Conservation (phyloP, 441 rosid species). For the Aleurites moluccanus region DNA sequence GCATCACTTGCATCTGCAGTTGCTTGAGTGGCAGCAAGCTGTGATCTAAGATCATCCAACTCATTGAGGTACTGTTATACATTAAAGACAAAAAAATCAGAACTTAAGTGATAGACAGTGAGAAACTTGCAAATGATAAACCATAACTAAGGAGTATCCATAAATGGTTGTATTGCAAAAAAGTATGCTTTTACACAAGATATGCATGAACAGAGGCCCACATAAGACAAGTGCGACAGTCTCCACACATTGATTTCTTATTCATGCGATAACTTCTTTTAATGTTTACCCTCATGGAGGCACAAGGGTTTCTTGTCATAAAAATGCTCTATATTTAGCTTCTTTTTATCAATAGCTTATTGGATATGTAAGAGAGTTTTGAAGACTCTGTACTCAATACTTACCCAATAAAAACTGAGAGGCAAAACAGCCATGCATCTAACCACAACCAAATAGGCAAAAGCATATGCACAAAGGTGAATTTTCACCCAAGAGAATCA, state of each 20-base stretch:
- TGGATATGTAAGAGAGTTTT: neutral
- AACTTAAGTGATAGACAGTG: neutral
- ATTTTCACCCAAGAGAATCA: neutral
- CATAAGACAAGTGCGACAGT: neutral
- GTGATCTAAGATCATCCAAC: constrained; percentile 62
- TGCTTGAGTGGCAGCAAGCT: constrained; percentile 61
- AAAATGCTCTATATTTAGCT: neutral
- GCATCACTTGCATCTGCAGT: constrained; percentile 78
- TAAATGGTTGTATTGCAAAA: neutral
- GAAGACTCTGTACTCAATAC: neutral
- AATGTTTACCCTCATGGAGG: neutral
- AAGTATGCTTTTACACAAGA: neutral
- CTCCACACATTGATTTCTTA: too few relatives aligned
- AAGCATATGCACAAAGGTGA: neutral
- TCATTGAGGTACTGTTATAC: constrained; percentile 59
- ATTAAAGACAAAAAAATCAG: constrained; percentile 20
- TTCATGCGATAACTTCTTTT: too few relatives aligned
- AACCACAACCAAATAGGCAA: too few relatives aligned
- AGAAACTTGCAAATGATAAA: constrained; percentile 1
- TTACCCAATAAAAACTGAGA: neutral
- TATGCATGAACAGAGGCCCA: neutral
- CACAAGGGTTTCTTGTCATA: neutral
- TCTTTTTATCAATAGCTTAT: neutral
- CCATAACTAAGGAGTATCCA: neutral
- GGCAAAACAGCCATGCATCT: constrained; percentile 1